phyloP scores from a whole-genome alignment of 495 filamentous ascomycete species.

The Talaromyces stipitatus region DNA sequence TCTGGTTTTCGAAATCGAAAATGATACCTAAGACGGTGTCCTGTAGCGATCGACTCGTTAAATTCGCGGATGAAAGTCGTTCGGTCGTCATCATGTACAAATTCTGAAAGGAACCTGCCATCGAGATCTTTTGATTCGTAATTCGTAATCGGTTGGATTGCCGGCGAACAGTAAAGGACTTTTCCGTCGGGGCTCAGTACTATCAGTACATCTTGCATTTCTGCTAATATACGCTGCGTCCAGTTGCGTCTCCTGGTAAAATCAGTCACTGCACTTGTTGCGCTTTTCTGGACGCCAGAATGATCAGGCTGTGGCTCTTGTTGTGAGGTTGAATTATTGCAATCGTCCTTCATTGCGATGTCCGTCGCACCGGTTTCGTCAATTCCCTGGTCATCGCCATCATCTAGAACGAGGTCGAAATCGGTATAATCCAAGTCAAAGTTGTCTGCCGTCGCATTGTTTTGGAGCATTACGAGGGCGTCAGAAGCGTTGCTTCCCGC shows the following conservation, averaged over 20 bases:
- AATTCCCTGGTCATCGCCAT: background rate
- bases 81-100: conserved; percentile 84
- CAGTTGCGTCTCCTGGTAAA: conserved; percentile 83
- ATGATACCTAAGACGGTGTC: conserved; percentile 74
- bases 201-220: conserved; percentile 82
- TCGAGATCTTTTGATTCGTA: conserved; percentile 62
- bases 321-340: background rate
- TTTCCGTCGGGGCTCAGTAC: conserved; percentile 79
- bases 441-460: background rate
- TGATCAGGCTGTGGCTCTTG: background rate
- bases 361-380: background rate
- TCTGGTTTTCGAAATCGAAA: conserved; percentile 78
- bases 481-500: background rate
- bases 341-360: background rate
- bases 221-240: conserved; percentile 81
- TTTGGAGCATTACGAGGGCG: background rate
- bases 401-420: background rate
- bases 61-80: conserved; percentile 80
- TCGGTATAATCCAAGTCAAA: conserved; percentile 1
- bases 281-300: conserved; percentile 3
- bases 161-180: conserved; percentile 79
- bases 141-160: conserved; percentile 69
- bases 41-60: conserved; percentile 83
- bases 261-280: conserved; percentile 39
- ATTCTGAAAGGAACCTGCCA: conserved; percentile 65